These are phyloP conservation scores for Hymenoscyphus linearis DNA, from an alignment of 2,329 filamentous ascomycete species.

Conservation along the genomic window DNA sequence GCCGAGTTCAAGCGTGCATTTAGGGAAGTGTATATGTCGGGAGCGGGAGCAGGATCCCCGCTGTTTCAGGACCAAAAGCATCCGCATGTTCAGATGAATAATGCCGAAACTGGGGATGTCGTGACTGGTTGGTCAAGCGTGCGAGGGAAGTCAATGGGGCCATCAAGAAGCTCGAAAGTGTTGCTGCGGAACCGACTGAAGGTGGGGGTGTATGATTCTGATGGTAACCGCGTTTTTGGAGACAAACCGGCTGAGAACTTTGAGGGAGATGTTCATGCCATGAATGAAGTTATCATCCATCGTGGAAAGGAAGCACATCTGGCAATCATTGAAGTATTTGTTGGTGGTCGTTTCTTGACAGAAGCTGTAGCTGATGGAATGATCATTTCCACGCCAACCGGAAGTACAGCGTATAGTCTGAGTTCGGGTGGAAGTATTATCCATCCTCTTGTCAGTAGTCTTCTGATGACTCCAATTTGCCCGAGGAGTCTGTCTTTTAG, in stretches of 20 bases:
- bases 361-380: conserved; percentile 95
- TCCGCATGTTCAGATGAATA: conserved; percentile 23
- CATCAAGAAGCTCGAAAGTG: conserved; percentile 68
- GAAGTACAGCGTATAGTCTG: conserved; percentile 93
- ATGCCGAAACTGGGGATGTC: conserved; percentile 26
- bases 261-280: conserved; percentile 52
- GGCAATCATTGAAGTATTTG: conserved; percentile 84
- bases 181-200: conserved; percentile 82
- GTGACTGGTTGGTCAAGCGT: conserved; percentile 64
- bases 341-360: conserved; percentile 84
- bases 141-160: conserved; percentile 76
- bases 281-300: conserved; percentile 95
- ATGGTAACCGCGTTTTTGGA: conserved; percentile 53
- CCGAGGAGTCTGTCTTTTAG: conserved; percentile 88
- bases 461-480: conserved; percentile 91
- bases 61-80: conserved; percentile 29
- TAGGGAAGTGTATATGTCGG: conserved; percentile 85
- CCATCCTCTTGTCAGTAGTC: conserved; percentile 82
- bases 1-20: conserved; percentile 87
- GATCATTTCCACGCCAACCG: conserved; percentile 88
- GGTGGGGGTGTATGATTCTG: conserved; percentile 73
- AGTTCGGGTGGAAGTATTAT: conserved; percentile 89
- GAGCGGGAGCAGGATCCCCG: conserved; percentile 40
- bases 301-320: conserved; percentile 85
- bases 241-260: conserved; percentile 29